Evolutionary conservation across 306 rosid species (phyloP).

Genomic region (Carpinus fangiana): DNA sequence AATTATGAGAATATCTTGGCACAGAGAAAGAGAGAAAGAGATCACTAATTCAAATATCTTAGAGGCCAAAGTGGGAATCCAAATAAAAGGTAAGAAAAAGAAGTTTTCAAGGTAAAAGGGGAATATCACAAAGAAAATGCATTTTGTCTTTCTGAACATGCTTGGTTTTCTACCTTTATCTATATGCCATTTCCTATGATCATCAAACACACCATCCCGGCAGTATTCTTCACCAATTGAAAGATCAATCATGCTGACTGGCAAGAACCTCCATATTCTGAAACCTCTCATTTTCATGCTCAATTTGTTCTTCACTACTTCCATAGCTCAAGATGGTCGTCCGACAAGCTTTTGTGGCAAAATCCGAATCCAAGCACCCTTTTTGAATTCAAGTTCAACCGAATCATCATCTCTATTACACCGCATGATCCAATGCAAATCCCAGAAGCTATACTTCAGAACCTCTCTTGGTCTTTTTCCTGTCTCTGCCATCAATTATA

Average conservation of each 20-base stretch:
- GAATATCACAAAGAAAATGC: too few relatives aligned
- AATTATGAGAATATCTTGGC: not conserved
- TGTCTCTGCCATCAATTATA: conserved; percentile 33
- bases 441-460: conserved; percentile 34
- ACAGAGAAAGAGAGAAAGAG: not conserved
- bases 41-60: not conserved
- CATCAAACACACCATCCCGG: not conserved
- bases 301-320: conserved; percentile 40
- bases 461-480: conserved; percentile 41
- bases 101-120: not conserved
- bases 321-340: conserved; percentile 32
- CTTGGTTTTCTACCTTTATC: not conserved
- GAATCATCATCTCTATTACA: conserved; percentile 33
- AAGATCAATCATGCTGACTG: conserved; percentile 34
- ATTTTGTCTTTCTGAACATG: not conserved
- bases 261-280: conserved; percentile 39
- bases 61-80: not conserved
- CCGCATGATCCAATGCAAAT: conserved; percentile 39
- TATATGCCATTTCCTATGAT: not conserved
- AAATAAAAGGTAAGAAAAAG: not conserved
- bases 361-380: conserved; percentile 44
- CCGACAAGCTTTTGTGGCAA: conserved; percentile 40
- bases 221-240: not conserved
- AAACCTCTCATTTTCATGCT: conserved; percentile 33
- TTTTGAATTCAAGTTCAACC: conserved; percentile 38